Base-by-base conservation (phyloP, 2,329 filamentous ascomycete species). In the Kalmusia sp. region DNA sequence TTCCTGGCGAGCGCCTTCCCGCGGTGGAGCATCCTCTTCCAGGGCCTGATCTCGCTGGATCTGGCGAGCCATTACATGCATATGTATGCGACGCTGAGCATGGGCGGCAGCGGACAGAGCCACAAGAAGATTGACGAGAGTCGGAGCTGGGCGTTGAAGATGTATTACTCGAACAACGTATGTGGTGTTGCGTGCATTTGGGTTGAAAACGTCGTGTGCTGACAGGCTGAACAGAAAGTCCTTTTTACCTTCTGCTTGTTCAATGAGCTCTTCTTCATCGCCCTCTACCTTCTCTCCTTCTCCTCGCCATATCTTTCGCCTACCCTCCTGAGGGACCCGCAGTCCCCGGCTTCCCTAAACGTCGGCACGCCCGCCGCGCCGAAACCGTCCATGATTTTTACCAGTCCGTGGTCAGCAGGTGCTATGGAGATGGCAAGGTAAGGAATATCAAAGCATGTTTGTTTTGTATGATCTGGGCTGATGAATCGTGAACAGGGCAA, bases 141-240 rank as follows among this genome's bases (percentile, higher is more conserved):
- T 72, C 83, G 92, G 74, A 96, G 91, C 80, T 91, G 88, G 86
- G 82, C 98, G 54, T 79, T 99, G 74, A 95, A 96, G 77, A 81
- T 96, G 52, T 99, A 99, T 82, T 99, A 99, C 78, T 93, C 92
- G 59, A 98, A 96, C 82, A 96, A 91, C 84, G 93, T 96, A 79
- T 52, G 85, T 76, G 21, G 12, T 30, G 49, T 22, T 43, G 14
- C 11, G n/a, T 33, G 25, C 15, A 22, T 11, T n/a, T 8, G n/a
- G n/a, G n/a, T n/a, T n/a, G n/a, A 19, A 15, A n/a, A 6, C 33
- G 33, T n/a, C 25, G n/a, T n/a, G n/a, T n/a, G 34, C 64, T 68
- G 44, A 70, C 55, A 51, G 12, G 25, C 24, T 35, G 14, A 38
- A 45, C 63, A 97, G 93, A 89, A 82, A 49, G 93, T 99, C 39